A percentile compares a stretch with the other conserved stretches of the same genome.
phyloP scores from a whole-genome alignment of 2,329 filamentous ascomycete genomes.

The Biscogniauxia marginata region DNA sequence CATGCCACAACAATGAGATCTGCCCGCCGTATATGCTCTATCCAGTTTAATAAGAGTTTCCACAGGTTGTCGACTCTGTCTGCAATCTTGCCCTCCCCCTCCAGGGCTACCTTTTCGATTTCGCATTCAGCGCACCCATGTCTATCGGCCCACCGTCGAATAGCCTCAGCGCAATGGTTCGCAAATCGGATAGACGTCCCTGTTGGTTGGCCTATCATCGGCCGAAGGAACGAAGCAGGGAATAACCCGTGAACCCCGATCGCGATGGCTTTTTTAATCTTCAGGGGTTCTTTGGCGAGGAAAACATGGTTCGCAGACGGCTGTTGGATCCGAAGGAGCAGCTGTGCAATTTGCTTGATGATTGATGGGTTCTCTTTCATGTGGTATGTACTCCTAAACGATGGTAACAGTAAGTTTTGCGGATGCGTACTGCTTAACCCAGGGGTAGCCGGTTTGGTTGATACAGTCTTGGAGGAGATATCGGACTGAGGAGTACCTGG shows the following conservation, averaged over 20 bases:
- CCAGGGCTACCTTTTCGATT: slow-evolving; percentile 90
- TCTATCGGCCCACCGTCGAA: slow-evolving; percentile 75
- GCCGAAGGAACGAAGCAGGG: slow-evolving; percentile 81
- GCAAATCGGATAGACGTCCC: slow-evolving; percentile 94
- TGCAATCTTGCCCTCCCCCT: slow-evolving; percentile 88
- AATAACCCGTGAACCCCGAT: slow-evolving; percentile 96
- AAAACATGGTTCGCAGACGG: slow-evolving; percentile 68
- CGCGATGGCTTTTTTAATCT: slow-evolving; percentile 80
- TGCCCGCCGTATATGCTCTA: slow-evolving; percentile 81
- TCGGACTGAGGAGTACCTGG: slow-evolving; percentile 36
- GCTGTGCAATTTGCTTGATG: slow-evolving; percentile 61
- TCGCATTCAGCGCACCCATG: slow-evolving; percentile 73
- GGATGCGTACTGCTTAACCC: slow-evolving; percentile 39
- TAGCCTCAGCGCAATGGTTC: slow-evolving; percentile 78
- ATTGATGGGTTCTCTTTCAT: slow-evolving; percentile 68
- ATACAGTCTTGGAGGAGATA: slow-evolving; percentile 23
- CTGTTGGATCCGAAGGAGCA: slow-evolving; percentile 57
- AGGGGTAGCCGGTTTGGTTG: slow-evolving; percentile 31
- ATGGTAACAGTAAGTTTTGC: slow-evolving; percentile 67
- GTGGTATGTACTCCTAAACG: slow-evolving; percentile 66
- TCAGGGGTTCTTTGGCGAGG: slow-evolving; percentile 65
- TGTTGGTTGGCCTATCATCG: slow-evolving; percentile 89
- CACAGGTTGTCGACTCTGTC: slow-evolving; percentile 90
- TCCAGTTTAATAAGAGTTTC: slow-evolving; percentile 93
- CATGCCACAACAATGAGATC: slow-evolving; percentile 92